Evolutionary conservation across 2,329 filamentous ascomycete genomes (phyloP).

Genomic region (Macrophomina phaseolina): DNA sequence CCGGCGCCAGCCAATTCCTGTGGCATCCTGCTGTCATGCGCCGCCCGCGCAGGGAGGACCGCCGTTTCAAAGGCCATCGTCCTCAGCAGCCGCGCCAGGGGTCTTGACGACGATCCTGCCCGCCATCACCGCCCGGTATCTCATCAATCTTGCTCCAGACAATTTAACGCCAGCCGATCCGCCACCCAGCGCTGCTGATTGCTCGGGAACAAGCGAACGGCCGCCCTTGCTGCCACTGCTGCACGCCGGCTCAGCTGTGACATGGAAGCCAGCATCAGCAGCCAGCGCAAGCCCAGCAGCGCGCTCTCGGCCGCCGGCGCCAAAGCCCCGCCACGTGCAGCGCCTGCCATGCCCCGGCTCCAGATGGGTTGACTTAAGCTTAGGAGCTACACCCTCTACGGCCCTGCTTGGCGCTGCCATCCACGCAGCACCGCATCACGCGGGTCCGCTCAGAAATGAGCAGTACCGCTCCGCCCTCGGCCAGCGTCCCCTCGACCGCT

Average conservation of each 20-base stretch:
- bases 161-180: slow-evolving; percentile 22
- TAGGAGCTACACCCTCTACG: slow-evolving; percentile 13
- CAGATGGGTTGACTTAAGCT: slow-evolving; percentile 20
- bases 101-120: slow-evolving; percentile 21
- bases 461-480: slow-evolving; percentile 15
- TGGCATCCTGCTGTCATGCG: slow-evolving; percentile 17
- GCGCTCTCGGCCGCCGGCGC: not conserved
- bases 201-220: slow-evolving; percentile 21
- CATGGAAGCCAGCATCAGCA: not conserved
- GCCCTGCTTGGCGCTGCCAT: slow-evolving; percentile 9
- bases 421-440: slow-evolving; percentile 24
- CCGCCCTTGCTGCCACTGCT: not conserved
- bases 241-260: not conserved
- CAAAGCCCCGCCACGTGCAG: not conserved
- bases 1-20: slow-evolving; percentile 16
- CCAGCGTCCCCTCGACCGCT: slow-evolving; percentile 8
- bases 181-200: slow-evolving; percentile 18
- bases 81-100: slow-evolving; percentile 9
- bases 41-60: slow-evolving; percentile 18
- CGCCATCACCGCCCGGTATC: slow-evolving; percentile 8
- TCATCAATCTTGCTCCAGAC: slow-evolving; percentile 21
- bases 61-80: slow-evolving; percentile 21
- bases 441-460: slow-evolving; percentile 20
- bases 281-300: not conserved
- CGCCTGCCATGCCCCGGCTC: not conserved